Base-by-base conservation (phyloP, 2,329 filamentous ascomycete genomes). In the Harringtonia aguacate region DNA sequence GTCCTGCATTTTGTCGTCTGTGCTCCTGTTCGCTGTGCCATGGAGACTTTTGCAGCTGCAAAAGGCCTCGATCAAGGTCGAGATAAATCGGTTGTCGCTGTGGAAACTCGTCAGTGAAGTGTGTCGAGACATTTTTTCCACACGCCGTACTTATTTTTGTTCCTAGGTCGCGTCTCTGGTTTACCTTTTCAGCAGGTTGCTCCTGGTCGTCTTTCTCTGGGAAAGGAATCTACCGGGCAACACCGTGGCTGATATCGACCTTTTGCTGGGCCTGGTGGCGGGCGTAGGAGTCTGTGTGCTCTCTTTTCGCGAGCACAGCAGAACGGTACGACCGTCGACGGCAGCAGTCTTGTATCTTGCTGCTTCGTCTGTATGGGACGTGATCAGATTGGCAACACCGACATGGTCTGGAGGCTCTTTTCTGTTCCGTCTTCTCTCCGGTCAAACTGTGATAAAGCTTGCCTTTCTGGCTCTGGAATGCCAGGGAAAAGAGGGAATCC, bases 321-420 rank as follows among this genome's bases (percentile, higher is more conserved):
- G 22, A 8, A 22, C 38, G 30, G 4, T 48, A 10, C 36, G 28
- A n/a, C 46, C 46, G 9, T 48, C 46, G 4, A 27, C 21, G 2
- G n/a, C 22, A 6, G 31, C 46, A 14, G 9, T 43, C 10, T 21
- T 48, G 2, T 48, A 48, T 33, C 46, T 48, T n/a, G 5, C 38
- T 2, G 35, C 38, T 9, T 36, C 37, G 9, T 28, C 35, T 7
- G 14, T 10, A 2, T n/a, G 43, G 10, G 44, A 48, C 17, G 9
- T 41, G 22, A 17, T 48, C 15, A 28, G 29, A 14, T n/a, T 48
- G 28, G 21, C 39, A 1, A 33, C 29, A 6, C 46, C 44, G 12
- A 41, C 29, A 22, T 37, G 15, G 21, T 21, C 28, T 15, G 21
- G 63, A 52, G 41, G 72, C 70, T 5, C 60, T 3, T 2, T 30